Evolutionary conservation across 768 basidiomycete species (phyloP).

Genomic region (Podaxis mareebaensis): DNA sequence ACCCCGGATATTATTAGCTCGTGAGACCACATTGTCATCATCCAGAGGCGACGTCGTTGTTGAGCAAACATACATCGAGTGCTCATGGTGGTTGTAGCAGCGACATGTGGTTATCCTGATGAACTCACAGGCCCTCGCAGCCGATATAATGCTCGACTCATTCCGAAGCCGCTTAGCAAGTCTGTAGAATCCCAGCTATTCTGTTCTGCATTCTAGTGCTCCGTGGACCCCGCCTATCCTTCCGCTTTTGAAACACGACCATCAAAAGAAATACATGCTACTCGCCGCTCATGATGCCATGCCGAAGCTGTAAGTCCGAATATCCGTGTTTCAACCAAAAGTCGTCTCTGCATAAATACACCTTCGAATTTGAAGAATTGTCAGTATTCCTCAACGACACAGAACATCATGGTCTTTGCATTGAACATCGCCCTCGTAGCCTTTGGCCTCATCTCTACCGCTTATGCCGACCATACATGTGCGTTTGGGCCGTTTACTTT

Average conservation of each 20-base stretch:
- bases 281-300: not conserved
- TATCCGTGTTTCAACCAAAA: not conserved
- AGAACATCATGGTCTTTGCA: not conserved
- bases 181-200: not conserved
- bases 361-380: not conserved
- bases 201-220: not conserved
- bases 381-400: not conserved
- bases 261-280: not conserved
- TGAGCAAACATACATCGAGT: too few relatives aligned
- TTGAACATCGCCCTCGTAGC: not conserved
- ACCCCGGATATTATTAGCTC: conserved; percentile 2
- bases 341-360: not conserved
- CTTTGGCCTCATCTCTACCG: conserved; percentile 11
- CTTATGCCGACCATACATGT: conserved; percentile 25
- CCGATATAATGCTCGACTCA: not conserved
- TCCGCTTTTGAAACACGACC: not conserved
- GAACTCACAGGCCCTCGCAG: too few relatives aligned
- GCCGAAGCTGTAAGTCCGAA: not conserved
- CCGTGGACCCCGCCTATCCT: not conserved
- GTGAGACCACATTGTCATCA: not conserved
- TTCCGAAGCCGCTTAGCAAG: not conserved
- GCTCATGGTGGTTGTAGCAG: too few relatives aligned
- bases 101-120: too few relatives aligned
- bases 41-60: too few relatives aligned
- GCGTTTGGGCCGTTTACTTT: not conserved